A percentile compares a stretch with the other conserved stretches of the same genome.
Conservation (phyloP, 352 stramenopile species). For the Phytophthora megakarya region DNA sequence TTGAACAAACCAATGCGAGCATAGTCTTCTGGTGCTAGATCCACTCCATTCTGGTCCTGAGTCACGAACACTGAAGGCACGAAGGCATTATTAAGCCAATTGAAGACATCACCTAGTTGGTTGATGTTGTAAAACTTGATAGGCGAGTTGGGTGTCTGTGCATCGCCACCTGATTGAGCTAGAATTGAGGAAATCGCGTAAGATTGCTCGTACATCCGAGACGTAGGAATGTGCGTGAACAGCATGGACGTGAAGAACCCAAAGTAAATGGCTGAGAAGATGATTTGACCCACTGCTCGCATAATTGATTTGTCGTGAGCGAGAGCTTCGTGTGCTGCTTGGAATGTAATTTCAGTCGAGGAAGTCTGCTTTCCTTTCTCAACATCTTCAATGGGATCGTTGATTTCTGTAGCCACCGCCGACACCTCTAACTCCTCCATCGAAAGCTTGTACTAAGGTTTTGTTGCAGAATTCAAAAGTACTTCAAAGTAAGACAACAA, state of each 20-base stretch:
- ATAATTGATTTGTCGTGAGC: constrained; percentile 43
- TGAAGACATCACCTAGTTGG: constrained; percentile 41
- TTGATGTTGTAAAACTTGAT: constrained; percentile 57
- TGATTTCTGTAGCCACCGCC: not conserved
- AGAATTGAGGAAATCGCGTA: constrained; percentile 38
- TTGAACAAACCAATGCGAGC: constrained; percentile 42
- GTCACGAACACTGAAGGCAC: constrained; percentile 51
- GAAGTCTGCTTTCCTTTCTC: not conserved
- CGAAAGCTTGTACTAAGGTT: not conserved
- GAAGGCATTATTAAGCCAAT: constrained; percentile 48
- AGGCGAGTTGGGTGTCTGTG: constrained; percentile 39
- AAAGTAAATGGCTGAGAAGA: constrained; percentile 44
- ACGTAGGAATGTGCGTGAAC: constrained; percentile 46
- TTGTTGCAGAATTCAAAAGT: not conserved
- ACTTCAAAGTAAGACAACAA: not conserved
- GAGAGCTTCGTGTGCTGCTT: constrained; percentile 25
- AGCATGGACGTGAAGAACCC: constrained; percentile 49
- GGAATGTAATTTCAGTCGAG: constrained; percentile 3
- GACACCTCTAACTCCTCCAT: constrained; percentile 3
- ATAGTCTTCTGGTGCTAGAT: constrained; percentile 32
- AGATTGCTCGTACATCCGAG: constrained; percentile 36
- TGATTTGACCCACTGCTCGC: constrained; percentile 37
- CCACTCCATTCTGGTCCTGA: constrained; percentile 43
- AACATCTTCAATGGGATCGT: not conserved
- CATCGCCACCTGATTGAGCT: constrained; percentile 44